Evolutionary conservation across 225 moss, liverwort and hornwort genomes (phyloP).

Genomic region (Lunularia cruciata): DNA sequence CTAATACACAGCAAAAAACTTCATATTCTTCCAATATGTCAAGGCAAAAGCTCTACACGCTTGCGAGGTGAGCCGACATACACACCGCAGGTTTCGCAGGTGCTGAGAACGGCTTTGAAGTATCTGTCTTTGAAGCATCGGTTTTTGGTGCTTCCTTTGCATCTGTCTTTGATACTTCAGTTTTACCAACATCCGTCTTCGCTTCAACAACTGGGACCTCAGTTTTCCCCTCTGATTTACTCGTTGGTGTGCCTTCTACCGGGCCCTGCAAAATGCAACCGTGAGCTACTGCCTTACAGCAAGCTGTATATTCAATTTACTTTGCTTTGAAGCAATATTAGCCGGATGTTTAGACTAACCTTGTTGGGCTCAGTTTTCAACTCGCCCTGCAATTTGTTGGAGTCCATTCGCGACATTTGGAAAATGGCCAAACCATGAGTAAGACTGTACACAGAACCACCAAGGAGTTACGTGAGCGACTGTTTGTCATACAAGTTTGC

Average conservation of each 20-base stretch:
- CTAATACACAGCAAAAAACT: too few species aligned
- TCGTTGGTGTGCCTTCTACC: slow-evolving; percentile 40
- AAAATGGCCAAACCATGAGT: slow-evolving; percentile 47
- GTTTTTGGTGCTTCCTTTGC: slow-evolving; percentile 26
- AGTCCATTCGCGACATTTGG: slow-evolving; percentile 39
- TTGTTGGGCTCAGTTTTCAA: slow-evolving; percentile 40
- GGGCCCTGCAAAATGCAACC: slow-evolving; percentile 32
- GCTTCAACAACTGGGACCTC: slow-evolving; percentile 22
- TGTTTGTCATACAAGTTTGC: too few species aligned
- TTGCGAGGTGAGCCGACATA: slow-evolving; percentile 2
- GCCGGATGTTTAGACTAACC: slow-evolving; percentile 34
- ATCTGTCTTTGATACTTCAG: slow-evolving; percentile 26
- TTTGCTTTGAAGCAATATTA: too few species aligned
- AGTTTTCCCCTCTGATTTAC: slow-evolving; percentile 40
- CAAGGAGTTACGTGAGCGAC: too few species aligned
- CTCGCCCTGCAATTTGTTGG: slow-evolving; percentile 45
- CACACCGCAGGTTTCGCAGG: slow-evolving; percentile 47
- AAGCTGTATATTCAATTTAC: background rate
- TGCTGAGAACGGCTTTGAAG: slow-evolving; percentile 24
- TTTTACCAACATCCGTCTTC: slow-evolving; percentile 35
- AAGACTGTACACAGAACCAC: slow-evolving; percentile 30
- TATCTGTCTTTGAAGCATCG: slow-evolving; percentile 31
- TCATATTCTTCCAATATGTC: too few species aligned
- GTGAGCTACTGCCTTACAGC: background rate
- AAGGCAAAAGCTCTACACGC: background rate